Base-by-base conservation (phyloP, 2,329 filamentous ascomycete species). In the Colletotrichum sp. region DNA sequence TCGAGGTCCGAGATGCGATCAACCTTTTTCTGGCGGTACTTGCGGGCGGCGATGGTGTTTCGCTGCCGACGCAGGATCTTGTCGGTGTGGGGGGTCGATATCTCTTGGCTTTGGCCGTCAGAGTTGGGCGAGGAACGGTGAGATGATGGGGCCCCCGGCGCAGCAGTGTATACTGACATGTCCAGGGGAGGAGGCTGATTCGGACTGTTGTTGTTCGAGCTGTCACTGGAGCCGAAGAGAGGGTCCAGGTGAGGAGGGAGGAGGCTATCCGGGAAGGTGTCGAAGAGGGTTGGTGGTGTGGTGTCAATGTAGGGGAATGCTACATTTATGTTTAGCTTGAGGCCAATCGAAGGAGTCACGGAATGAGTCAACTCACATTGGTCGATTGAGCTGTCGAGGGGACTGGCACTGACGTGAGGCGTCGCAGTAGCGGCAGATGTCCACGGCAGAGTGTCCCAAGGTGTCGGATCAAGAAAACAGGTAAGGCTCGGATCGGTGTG, bases 41-140 rank as follows among this genome's bases (percentile, higher is more conserved):
- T 92, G 77, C 92, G 89, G 34, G 93, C 93, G n/a, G 93, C 93
- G 77, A 94, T 88, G 16, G 93, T 95, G 83, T 95, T 95, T 77
- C 91, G 90, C 77, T 91, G 90, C 32, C 93, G 92, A 83, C 94
- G 94, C 80, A 87, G 80, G 21, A 83, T 81, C 7, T 82, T 83
- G 15, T 83, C 80, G 44, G 70, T 59, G 30, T 62, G 16, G 26
- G 71, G 67, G 15, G 71, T 65, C 13, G 70, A 62, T 3, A 62
- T n/a, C 12, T 44, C 60, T 13, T 30, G 52, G 8, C 44, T 18
- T 16, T 32, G 71, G 44, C 63, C 65, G 24, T 55, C 67, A 44
- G 75, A 63, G 71, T 64, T 67, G 15, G 73, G 69, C 62, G 73
- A 70, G n/a, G 69, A 68, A 30, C 62, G 70, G 62, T 59, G 69